A percentile compares a stretch with the other conserved stretches of the same genome.
phyloP scores from a whole-genome alignment of 2,329 filamentous ascomycete species.

The Nemania abortiva region DNA sequence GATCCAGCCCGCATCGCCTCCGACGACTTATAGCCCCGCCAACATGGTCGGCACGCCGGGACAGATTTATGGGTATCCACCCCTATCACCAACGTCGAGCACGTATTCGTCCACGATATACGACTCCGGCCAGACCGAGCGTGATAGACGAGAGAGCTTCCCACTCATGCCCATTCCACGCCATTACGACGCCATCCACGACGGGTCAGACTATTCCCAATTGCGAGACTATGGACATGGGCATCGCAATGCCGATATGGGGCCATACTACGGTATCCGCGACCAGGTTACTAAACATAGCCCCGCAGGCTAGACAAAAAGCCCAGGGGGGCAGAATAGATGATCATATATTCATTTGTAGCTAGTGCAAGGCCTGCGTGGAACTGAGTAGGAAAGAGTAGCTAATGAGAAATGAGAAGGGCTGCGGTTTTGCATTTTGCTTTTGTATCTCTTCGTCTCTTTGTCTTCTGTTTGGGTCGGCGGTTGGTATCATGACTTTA shows the following conservation, averaged over 20 bases:
- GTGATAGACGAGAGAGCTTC: constrained; percentile 22
- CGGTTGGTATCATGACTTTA: background rate
- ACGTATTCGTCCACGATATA: constrained; percentile 25
- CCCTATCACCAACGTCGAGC: constrained; percentile 23
- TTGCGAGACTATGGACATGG: constrained; percentile 19
- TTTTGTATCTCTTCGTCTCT: background rate
- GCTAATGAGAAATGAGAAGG: background rate
- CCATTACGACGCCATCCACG: constrained; percentile 17
- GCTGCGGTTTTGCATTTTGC: background rate
- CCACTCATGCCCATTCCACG: constrained; percentile 1
- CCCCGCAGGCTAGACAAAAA: background rate
- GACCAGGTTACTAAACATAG: constrained; percentile 3
- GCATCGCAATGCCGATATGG: background rate
- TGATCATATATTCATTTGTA: background rate
- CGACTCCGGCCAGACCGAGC: constrained; percentile 13
- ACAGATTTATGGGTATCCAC: constrained; percentile 18
- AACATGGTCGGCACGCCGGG: background rate
- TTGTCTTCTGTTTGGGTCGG: background rate
- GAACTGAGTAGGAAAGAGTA: background rate
- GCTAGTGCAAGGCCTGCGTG: background rate
- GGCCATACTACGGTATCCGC: constrained; percentile 1
- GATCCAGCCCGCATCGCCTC: constrained; percentile 15
- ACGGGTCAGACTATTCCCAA: constrained; percentile 1
- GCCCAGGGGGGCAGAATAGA: background rate
- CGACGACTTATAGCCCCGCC: constrained; percentile 16